phyloP scores from a whole-genome alignment of 129 eudicot species.

The Gnaphalium uliginosum region DNA sequence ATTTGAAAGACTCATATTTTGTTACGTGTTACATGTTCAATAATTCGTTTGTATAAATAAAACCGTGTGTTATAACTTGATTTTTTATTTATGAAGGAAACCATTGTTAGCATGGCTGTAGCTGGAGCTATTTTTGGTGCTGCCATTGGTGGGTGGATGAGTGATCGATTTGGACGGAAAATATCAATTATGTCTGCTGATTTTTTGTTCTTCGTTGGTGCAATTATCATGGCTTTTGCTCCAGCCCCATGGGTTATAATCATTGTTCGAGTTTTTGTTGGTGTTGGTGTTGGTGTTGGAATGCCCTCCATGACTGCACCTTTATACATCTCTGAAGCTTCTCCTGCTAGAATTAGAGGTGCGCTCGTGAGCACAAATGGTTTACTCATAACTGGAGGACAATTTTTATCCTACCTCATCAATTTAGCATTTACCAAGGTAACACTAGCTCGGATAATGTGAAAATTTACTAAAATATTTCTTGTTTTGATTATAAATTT shows the following conservation, averaged over 20 bases:
- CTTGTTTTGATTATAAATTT: no score
- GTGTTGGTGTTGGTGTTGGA: slow-evolving; percentile 21
- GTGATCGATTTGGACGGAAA: slow-evolving; percentile 48
- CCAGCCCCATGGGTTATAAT: slow-evolving; percentile 25
- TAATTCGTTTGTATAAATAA: no score
- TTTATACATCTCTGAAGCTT: slow-evolving; percentile 25
- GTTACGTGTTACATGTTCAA: neutral
- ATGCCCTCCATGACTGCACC: slow-evolving; percentile 25
- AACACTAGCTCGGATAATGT: neutral
- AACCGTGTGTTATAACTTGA: neutral
- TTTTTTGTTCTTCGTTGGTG: slow-evolving; percentile 51
- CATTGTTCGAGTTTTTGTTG: slow-evolving; percentile 19
- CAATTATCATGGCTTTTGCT: slow-evolving; percentile 21
- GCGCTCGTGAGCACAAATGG: slow-evolving; percentile 28
- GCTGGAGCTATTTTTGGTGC: slow-evolving; percentile 36
- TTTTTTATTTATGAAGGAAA: neutral
- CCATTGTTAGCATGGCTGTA: slow-evolving; percentile 31
- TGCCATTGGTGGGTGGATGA: slow-evolving; percentile 54
- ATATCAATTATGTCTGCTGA: slow-evolving; percentile 48
- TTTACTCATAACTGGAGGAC: slow-evolving; percentile 21
- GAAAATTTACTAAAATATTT: neutral
- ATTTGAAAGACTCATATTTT: neutral
- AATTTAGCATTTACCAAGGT: slow-evolving; percentile 25
- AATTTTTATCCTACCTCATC: slow-evolving; percentile 10
- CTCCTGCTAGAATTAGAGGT: slow-evolving; percentile 18